A percentile compares a stretch with the other conserved stretches of the same genome.
Conservation (phyloP, 495 filamentous ascomycete species). For the Penicillium antarcticum region DNA sequence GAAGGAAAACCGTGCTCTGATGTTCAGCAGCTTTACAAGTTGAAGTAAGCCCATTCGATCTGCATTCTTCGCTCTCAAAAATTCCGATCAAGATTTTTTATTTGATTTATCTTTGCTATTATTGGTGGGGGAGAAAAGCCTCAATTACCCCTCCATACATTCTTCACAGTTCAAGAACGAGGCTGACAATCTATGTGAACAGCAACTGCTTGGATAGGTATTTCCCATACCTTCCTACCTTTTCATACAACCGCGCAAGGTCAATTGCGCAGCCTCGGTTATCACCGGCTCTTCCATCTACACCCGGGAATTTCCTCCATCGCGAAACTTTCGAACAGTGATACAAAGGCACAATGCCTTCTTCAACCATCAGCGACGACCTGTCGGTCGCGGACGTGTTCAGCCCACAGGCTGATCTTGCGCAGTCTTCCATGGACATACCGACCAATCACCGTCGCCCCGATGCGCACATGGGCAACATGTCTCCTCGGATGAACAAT, state of each 20-base stretch:
- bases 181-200: conserved; percentile 13
- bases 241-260: conserved; percentile 19
- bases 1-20: neutral
- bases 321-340: neutral
- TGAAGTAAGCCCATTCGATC: conserved; percentile 11
- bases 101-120: conserved; percentile 2
- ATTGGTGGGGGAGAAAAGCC: conserved; percentile 22
- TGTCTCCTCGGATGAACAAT: conserved; percentile 21
- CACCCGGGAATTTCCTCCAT: neutral
- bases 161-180: neutral
- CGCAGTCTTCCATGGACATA: conserved; percentile 24
- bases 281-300: conserved; percentile 3
- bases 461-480: conserved; percentile 32
- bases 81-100: neutral
- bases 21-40: conserved; percentile 5
- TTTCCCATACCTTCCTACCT: conserved; percentile 19
- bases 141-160: conserved; percentile 22
- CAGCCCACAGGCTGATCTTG: conserved; percentile 39
- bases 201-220: conserved; percentile 14
- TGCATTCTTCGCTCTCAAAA: neutral
- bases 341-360: conserved; percentile 18
- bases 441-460: conserved; percentile 22
- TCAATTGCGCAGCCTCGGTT: conserved; percentile 15
- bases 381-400: conserved; percentile 46
- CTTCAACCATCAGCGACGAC: conserved; percentile 30